Evolutionary conservation across 352 stramenopile genomes (phyloP).

Genomic region (Pythium chondricola): DNA sequence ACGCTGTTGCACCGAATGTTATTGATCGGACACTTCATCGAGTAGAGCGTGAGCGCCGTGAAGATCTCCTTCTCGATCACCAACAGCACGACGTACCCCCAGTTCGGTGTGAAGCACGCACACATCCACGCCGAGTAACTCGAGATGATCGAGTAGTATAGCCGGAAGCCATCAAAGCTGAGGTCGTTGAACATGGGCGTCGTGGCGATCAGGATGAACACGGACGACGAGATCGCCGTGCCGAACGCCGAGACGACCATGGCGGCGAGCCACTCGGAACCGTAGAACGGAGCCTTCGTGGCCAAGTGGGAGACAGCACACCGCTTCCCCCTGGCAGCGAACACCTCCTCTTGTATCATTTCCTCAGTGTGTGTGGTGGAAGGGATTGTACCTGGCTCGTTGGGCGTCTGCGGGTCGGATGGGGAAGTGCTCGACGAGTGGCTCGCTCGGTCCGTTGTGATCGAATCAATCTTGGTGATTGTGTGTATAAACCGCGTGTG

Average conservation of each 20-base stretch:
- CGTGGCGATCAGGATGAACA: slow-evolving; percentile 23
- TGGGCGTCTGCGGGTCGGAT: neutral
- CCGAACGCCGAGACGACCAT: slow-evolving; percentile 26
- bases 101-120: slow-evolving; percentile 43
- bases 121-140: slow-evolving; percentile 40
- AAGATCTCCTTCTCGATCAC: slow-evolving; percentile 45
- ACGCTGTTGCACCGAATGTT: slow-evolving; percentile 31
- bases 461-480: slow-evolving; percentile 17
- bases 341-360: slow-evolving; percentile 11
- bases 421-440: slow-evolving; percentile 13
- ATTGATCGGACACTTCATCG: slow-evolving; percentile 53
- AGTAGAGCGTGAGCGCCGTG: slow-evolving; percentile 48
- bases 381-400: neutral
- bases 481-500: slow-evolving; percentile 38
- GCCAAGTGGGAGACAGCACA: slow-evolving; percentile 10
- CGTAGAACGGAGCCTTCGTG: slow-evolving; percentile 7
- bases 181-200: slow-evolving; percentile 34
- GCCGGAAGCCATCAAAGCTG: slow-evolving; percentile 20
- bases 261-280: slow-evolving; percentile 38
- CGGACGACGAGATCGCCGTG: slow-evolving; percentile 25
- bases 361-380: neutral
- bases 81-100: slow-evolving; percentile 37
- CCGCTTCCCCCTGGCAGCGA: slow-evolving; percentile 6
- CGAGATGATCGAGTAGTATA: slow-evolving; percentile 41
- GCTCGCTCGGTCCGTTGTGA: neutral